Base-by-base conservation (phyloP, 2,329 filamentous ascomycete genomes). In the Cryphonectria nitschkei region DNA sequence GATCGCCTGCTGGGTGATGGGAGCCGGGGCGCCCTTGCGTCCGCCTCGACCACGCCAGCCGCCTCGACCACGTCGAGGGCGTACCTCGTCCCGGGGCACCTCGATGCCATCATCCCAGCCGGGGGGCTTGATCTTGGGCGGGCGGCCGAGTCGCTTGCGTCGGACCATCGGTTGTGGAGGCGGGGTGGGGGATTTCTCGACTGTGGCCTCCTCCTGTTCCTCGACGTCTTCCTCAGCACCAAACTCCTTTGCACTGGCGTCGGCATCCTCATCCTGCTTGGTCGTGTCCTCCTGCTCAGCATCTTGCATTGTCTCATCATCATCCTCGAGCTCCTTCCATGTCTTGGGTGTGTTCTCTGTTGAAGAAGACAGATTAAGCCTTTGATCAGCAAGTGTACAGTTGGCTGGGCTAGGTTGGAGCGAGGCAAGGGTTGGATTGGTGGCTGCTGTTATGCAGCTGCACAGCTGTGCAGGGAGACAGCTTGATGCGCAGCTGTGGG, bases 1-100 rank as follows among this genome's bases (percentile, higher is more conserved):
- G 72, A 97, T 92, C 6, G 94, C 90, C 73, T 97, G 93, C 77
- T 94, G 93, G 65, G 93, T 90, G 77, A 95, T 93, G 54, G 91
- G 90, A 19, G 90, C 89, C 5, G 90, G 88, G 54, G 90, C 91
- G 70, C 92, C 90, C 77, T 88, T 89, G 73, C 83, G 91, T 75
- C 82, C 93, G 80, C 84, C 93, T 5, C 89, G 85, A 11, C 88
- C 87, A 71, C 88, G 83, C 90, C 94, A 94, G 72, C 93, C 91
- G 61, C 89, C 90, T 29, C 92, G 89, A 3, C 90, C 90, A 69
- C 89, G 85, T 62, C 88, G 85, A 73, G 90, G 86, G 61, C 90
- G 91, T 34, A 81, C 79, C 73, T 88, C 87, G 74, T 88, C 86
- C 74, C 83, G 85, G 3, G 88, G 86, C 9, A 85, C 82, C 67